Conservation (phyloP, 805 yeast species). For the Ogataea pilisensis region DNA sequence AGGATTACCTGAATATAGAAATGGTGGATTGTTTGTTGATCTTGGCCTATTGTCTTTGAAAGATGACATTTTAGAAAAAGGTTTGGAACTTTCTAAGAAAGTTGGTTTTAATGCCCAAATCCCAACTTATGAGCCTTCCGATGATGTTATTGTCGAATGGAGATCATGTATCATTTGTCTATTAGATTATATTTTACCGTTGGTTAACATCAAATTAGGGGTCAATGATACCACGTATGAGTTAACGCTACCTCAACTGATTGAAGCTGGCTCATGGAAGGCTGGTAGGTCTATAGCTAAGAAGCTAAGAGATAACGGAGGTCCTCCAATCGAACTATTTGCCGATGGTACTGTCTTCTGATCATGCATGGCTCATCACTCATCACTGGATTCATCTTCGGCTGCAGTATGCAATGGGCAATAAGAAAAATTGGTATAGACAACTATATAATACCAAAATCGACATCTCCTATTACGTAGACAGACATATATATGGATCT, state of each 20-base stretch:
- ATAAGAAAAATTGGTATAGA: not conserved
- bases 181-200: conserved; percentile 47
- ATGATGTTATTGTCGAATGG: conserved; percentile 66
- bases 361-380: too few relatives aligned
- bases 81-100: conserved; percentile 33
- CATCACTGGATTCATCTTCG: not conserved
- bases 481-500: too few relatives aligned
- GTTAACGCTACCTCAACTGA: conserved; percentile 50
- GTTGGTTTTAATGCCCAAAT: conserved; percentile 29
- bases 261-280: conserved; percentile 69
- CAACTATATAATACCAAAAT: too few relatives aligned
- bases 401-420: not conserved
- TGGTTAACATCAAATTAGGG: conserved; percentile 44
- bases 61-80: conserved; percentile 34
- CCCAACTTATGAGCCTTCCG: conserved; percentile 50
- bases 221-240: conserved; percentile 28
- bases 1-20: conserved; percentile 59
- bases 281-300: conserved; percentile 61
- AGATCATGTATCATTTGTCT: conserved; percentile 57
- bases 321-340: conserved; percentile 59
- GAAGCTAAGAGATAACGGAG: conserved; percentile 42
- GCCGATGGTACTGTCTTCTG: conserved; percentile 67
- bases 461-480: too few relatives aligned
- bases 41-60: conserved; percentile 47
- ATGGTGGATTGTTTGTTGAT: conserved; percentile 62